Conservation (phyloP, 2,329 filamentous ascomycete species). For the Bipolaris cookei region DNA sequence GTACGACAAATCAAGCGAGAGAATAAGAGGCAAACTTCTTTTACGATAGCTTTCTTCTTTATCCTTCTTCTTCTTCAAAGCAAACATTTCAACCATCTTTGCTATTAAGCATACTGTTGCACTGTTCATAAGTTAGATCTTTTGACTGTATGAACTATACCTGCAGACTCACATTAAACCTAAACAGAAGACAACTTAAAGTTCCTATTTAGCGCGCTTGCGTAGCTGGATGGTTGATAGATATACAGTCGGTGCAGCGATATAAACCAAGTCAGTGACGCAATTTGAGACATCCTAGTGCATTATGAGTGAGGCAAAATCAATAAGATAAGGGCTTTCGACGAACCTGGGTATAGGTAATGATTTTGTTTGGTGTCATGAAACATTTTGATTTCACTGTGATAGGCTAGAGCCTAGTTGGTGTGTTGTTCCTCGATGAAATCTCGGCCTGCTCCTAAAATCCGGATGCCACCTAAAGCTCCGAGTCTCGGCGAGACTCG, state of each 20-base stretch:
- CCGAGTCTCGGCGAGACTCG: no score
- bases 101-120: slow-evolving; percentile 34
- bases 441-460: no score
- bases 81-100: slow-evolving; percentile 30
- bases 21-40: no score
- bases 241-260: slow-evolving; percentile 37
- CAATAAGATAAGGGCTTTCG: no score
- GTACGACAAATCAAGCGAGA: no score
- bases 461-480: no score
- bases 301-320: slow-evolving; percentile 14
- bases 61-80: slow-evolving; percentile 22
- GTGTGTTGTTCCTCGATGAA: no score
- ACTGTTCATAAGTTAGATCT: slow-evolving; percentile 7
- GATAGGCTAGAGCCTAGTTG: no score
- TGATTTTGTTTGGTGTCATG: slow-evolving; percentile 11
- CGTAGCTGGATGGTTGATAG: slow-evolving; percentile 33
- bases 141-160: neutral
- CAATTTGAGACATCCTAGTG: slow-evolving; percentile 32
- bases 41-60: no score
- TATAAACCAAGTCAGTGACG: slow-evolving; percentile 37
- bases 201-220: slow-evolving; percentile 33
- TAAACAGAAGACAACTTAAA: slow-evolving; percentile 37
- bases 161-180: slow-evolving; percentile 29
- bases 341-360: slow-evolving; percentile 15
- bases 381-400: slow-evolving; percentile 34